phyloP scores from a whole-genome alignment of 164 flowering plant genomes.

The Akebia trifoliata region DNA sequence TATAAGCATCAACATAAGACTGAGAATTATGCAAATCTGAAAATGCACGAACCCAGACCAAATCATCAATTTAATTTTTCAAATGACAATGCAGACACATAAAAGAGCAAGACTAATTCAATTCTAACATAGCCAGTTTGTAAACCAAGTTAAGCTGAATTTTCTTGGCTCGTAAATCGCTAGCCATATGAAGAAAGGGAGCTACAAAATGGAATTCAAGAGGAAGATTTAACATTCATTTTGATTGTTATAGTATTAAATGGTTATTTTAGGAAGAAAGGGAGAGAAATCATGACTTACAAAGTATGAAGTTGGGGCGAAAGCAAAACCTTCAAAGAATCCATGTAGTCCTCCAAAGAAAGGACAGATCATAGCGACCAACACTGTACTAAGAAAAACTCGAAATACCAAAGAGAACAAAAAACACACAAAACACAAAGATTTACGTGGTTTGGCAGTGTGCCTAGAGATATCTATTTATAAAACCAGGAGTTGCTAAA shows the following conservation, averaged over 20 bases:
- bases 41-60: background rate
- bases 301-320: slow-evolving; percentile 58
- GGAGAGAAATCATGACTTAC: slow-evolving; percentile 30
- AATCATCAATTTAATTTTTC: background rate
- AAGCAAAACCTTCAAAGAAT: slow-evolving; percentile 73
- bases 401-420: too few relatives aligned
- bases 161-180: slow-evolving; percentile 45
- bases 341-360: slow-evolving; percentile 73
- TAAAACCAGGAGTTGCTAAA: too few relatives aligned
- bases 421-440: too few relatives aligned
- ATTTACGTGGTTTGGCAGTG: too few relatives aligned
- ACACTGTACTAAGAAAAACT: too few relatives aligned
- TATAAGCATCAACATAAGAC: slow-evolving; percentile 46
- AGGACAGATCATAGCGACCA: slow-evolving; percentile 56
- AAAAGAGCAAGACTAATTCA: too few relatives aligned
- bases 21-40: slow-evolving; percentile 64
- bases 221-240: background rate
- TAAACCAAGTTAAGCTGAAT: slow-evolving; percentile 52
- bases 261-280: background rate
- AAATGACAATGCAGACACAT: too few relatives aligned
- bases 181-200: slow-evolving; percentile 78
- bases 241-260: background rate
- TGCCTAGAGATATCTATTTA: too few relatives aligned
- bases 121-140: too few relatives aligned
- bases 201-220: slow-evolving; percentile 31